phyloP scores from a whole-genome alignment of 2,329 filamentous ascomycete species.

The Lecanoromycetidae sp. region DNA sequence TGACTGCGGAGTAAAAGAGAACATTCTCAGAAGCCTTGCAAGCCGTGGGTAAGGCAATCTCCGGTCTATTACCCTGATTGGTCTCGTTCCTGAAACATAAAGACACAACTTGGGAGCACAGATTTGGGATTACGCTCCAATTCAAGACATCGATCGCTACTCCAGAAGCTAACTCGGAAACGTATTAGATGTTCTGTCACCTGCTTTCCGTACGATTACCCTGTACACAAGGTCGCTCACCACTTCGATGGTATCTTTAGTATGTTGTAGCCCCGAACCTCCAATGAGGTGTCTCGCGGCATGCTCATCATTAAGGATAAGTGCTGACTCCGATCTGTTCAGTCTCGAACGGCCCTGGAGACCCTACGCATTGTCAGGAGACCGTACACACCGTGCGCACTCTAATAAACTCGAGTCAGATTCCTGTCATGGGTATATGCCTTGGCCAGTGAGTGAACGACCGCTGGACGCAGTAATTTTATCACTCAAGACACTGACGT shows the following conservation, averaged over 20 bases:
- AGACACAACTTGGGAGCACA: too few species aligned
- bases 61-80: background rate
- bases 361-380: conserved; percentile 90
- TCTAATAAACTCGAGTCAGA: conserved; percentile 79
- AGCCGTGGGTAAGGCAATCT: conserved; percentile 50
- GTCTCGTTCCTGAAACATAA: too few species aligned
- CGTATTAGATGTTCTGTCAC: background rate
- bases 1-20: conserved; percentile 99
- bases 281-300: too few species aligned
- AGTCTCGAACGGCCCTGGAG: conserved; percentile 70
- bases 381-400: conserved; percentile 86
- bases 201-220: conserved; percentile 91
- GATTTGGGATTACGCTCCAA: too few species aligned
- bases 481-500: too few species aligned
- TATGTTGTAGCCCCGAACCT: conserved; percentile 46
- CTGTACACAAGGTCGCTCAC: conserved; percentile 93
- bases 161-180: background rate
- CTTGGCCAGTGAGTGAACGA: too few species aligned
- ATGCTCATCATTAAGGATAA: too few species aligned
- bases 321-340: too few species aligned
- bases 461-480: too few species aligned
- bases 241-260: conserved; percentile 97
- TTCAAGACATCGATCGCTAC: too few species aligned
- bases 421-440: conserved; percentile 84
- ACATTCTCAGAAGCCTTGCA: conserved; percentile 91